Evolutionary conservation across 208 protist genomes (phyloP).

Genomic region (Trypanosoma rangeli): DNA sequence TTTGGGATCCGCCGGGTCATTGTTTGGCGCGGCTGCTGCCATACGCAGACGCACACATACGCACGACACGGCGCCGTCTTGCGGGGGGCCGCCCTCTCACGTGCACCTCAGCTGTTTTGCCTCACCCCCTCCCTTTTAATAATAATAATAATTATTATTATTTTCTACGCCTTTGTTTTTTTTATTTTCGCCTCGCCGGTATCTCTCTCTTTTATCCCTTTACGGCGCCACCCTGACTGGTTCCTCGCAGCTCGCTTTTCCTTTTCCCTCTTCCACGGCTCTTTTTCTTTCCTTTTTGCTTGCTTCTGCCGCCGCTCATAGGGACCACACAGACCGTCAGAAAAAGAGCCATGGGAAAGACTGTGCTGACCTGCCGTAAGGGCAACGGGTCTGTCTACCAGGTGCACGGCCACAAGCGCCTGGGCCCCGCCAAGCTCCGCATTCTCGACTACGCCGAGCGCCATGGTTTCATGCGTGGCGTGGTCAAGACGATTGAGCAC

Average conservation of each 20-base stretch:
- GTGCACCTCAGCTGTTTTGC: too few relatives aligned
- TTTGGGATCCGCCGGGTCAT: too few relatives aligned
- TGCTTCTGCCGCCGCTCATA: background rate
- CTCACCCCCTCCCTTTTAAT: too few relatives aligned
- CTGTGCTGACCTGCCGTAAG: conserved; percentile 93
- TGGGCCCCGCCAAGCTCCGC: conserved; percentile 96
- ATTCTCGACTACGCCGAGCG: conserved; percentile 97
- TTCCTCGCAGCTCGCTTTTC: background rate
- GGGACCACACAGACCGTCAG: conserved; percentile 6
- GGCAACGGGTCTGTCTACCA: conserved; percentile 92
- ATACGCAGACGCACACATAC: too few relatives aligned
- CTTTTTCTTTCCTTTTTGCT: conserved; percentile 1
- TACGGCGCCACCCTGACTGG: background rate
- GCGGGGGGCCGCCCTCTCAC: too few relatives aligned
- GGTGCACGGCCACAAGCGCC: conserved; percentile 95
- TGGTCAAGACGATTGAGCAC: conserved; percentile 98
- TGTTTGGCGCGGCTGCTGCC: too few relatives aligned
- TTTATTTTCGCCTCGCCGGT: too few relatives aligned
- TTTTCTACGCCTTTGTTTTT: too few relatives aligned
- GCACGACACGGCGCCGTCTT: too few relatives aligned
- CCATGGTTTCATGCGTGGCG: conserved; percentile 79
- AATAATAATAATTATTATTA: too few relatives aligned
- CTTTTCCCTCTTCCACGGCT: background rate
- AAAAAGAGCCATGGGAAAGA: conserved; percentile 72
- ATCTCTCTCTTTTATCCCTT: background rate